Evolutionary conservation across 2,329 filamentous ascomycete species (phyloP).

Genomic region (Blastomyces parvus): DNA sequence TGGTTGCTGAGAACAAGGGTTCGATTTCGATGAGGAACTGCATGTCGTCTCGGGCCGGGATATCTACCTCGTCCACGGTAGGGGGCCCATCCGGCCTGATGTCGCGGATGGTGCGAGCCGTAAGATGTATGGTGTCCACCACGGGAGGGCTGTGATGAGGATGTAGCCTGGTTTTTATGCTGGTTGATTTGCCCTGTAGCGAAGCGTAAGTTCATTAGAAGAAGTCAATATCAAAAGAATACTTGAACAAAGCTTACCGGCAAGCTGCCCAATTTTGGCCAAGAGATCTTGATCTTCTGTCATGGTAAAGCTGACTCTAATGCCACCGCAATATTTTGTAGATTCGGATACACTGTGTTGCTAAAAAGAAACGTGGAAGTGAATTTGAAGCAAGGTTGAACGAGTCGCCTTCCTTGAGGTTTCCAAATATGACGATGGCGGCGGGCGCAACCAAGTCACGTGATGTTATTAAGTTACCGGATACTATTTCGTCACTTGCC

Average conservation of each 20-base stretch:
- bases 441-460: background rate
- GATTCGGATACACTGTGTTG: background rate
- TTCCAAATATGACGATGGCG: background rate
- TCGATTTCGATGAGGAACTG: slow-evolving; percentile 43
- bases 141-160: slow-evolving; percentile 12
- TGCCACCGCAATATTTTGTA: background rate
- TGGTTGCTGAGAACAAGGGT: slow-evolving; percentile 57
- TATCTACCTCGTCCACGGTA: slow-evolving; percentile 34
- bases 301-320: slow-evolving; percentile 23
- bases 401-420: background rate
- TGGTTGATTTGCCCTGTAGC: slow-evolving; percentile 65
- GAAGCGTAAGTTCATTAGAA: background rate
- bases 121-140: slow-evolving; percentile 22
- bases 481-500: background rate
- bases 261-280: slow-evolving; percentile 47
- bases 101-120: slow-evolving; percentile 15
- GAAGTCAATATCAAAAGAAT: slow-evolving; percentile 24
- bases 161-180: slow-evolving; percentile 52
- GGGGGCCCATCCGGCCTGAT: slow-evolving; percentile 33
- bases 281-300: slow-evolving; percentile 49
- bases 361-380: background rate
- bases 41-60: slow-evolving; percentile 29
- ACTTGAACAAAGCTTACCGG: slow-evolving; percentile 36
- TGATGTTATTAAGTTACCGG: background rate
- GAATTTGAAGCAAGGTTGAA: background rate